phyloP scores from a whole-genome alignment of 352 stramenopile genomes.

The Albugo laibachii region DNA sequence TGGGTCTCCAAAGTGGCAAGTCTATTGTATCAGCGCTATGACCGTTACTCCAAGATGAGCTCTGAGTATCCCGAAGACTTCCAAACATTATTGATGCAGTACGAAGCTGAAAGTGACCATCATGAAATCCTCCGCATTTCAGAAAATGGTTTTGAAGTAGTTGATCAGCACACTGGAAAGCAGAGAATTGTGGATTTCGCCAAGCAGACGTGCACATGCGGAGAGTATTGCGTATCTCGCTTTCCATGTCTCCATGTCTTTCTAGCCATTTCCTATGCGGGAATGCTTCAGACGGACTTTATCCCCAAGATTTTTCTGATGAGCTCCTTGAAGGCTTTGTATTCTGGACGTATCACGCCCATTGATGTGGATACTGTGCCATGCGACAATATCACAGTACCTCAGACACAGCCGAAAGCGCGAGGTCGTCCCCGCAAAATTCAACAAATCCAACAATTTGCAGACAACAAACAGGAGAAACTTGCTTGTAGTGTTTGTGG shows the following conservation, averaged over 20 bases:
- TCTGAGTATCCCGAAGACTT: conserved; percentile 63
- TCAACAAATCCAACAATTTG: conserved; percentile 62
- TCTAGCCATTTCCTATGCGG: conserved; percentile 36
- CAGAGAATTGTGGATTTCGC: conserved; percentile 55
- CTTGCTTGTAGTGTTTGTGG: conserved; percentile 59
- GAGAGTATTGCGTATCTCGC: conserved; percentile 45
- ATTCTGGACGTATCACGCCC: conserved; percentile 45
- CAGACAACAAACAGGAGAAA: conserved; percentile 43
- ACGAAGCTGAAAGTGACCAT: conserved; percentile 30
- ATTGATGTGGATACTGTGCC: conserved; percentile 57
- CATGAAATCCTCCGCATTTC: conserved; percentile 47
- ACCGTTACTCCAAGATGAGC: conserved; percentile 47
- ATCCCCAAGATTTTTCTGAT: conserved; percentile 69
- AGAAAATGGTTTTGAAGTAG: conserved; percentile 57
- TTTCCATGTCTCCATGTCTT: conserved; percentile 71
- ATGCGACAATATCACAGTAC: conserved; percentile 31
- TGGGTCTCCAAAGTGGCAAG: conserved; percentile 66
- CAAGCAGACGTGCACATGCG: conserved; percentile 54
- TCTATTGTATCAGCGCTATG: conserved; percentile 48
- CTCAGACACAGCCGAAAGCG: conserved; percentile 28
- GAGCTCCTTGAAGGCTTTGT: conserved; percentile 53
- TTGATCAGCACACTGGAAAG: conserved; percentile 34
- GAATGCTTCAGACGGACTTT: conserved; percentile 38
- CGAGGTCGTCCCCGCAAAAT: conserved; percentile 51
- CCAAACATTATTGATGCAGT: conserved; percentile 33